Percentiles rank a stretch among this genome's conserved stretches.
Evolutionary conservation across 1,284 basidiomycete genomes (phyloP).

Genomic region (Marasmius tenuissimus): DNA sequence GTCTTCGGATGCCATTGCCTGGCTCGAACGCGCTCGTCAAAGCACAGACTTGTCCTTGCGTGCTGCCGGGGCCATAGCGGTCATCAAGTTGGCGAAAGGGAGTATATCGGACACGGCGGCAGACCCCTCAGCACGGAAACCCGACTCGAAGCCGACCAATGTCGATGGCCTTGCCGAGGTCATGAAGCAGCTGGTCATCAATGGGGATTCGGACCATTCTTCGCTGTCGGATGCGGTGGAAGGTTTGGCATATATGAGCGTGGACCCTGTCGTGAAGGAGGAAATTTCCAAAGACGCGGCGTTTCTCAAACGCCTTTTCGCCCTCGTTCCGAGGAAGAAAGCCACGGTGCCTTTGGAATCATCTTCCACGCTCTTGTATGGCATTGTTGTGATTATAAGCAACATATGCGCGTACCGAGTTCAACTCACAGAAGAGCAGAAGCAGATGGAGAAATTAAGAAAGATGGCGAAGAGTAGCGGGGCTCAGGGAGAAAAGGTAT

Average conservation of each 20-base stretch:
- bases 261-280: conserved; percentile 67
- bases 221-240: conserved; percentile 71
- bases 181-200: conserved; percentile 59
- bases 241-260: conserved; percentile 80
- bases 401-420: conserved; percentile 76
- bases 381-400: conserved; percentile 70
- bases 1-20: conserved; percentile 50
- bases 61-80: conserved; percentile 68
- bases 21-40: conserved; percentile 61
- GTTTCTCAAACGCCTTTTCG: conserved; percentile 66
- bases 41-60: conserved; percentile 47
- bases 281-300: conserved; percentile 50
- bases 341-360: conserved; percentile 28
- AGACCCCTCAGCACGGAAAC: conserved; percentile 29
- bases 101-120: conserved; percentile 45
- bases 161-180: conserved; percentile 52
- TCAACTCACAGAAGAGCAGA: conserved; percentile 74
- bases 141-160: conserved; percentile 26
- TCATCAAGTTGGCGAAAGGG: conserved; percentile 76
- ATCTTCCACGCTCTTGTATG: conserved; percentile 66
- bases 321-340: conserved; percentile 55
- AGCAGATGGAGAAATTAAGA: conserved; percentile 75
- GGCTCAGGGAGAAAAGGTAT: conserved; percentile 24
- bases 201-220: conserved; percentile 30
- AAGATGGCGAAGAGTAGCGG: conserved; percentile 59